Percentiles rank a stretch among this genome's conserved stretches.
phyloP scores from a whole-genome alignment of 176 grass and related monocot genomes.

The Carex cristatella region DNA sequence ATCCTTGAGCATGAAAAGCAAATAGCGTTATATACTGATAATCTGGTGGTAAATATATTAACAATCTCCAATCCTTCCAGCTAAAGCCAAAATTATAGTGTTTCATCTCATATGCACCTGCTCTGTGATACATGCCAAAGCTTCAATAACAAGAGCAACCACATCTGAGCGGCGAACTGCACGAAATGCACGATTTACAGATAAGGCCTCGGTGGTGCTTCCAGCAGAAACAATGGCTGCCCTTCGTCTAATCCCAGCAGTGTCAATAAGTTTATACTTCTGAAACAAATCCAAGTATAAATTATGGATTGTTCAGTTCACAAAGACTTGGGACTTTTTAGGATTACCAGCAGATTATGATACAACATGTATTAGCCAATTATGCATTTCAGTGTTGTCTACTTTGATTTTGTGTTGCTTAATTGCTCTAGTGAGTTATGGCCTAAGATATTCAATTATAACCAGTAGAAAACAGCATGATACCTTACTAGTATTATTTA shows the following conservation, averaged over 20 bases:
- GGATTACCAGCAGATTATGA: not conserved
- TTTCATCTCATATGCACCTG: constrained; percentile 42
- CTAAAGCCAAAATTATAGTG: constrained; percentile 19
- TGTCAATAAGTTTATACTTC: constrained; percentile 95
- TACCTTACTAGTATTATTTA: not conserved
- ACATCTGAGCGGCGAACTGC: constrained; percentile 85
- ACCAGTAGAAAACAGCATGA: not conserved
- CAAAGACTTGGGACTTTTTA: not conserved
- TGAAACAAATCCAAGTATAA: constrained; percentile 34
- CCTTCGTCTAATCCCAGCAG: constrained; percentile 84
- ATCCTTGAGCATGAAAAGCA: constrained; percentile 45
- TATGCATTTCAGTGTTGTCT: not conserved
- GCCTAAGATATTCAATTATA: not conserved
- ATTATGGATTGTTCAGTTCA: not conserved
- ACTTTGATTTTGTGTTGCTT: not conserved
- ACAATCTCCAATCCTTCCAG: not conserved
- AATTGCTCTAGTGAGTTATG: not conserved
- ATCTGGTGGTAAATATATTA: not conserved
- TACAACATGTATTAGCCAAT: not conserved
- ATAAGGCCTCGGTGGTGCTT: constrained; percentile 79
- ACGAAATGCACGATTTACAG: constrained; percentile 87
- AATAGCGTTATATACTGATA: not conserved
- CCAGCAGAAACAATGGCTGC: constrained; percentile 81
- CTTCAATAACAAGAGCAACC: constrained; percentile 88
- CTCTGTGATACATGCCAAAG: constrained; percentile 79